Evolutionary conservation across 2,329 filamentous ascomycete genomes (phyloP).

Genomic region (Colletotrichum somersetense): DNA sequence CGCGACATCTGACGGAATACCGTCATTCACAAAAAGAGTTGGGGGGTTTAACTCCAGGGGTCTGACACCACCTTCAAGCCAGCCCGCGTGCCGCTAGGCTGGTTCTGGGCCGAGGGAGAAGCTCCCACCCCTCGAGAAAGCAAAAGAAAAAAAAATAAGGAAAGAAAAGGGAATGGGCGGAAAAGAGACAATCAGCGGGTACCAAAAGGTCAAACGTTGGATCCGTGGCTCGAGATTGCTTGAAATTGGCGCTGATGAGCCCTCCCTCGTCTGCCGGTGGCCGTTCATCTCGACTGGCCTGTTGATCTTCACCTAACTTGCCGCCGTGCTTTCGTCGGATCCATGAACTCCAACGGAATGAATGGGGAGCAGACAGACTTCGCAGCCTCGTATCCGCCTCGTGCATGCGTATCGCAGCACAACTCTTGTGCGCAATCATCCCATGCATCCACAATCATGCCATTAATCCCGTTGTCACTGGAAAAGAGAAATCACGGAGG

Average conservation of each 20-base stretch:
- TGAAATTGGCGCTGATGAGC: slow-evolving; percentile 29
- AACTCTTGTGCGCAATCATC: background rate
- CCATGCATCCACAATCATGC: background rate
- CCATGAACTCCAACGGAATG: slow-evolving; percentile 1
- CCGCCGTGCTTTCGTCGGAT: background rate
- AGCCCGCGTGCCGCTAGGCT: slow-evolving; percentile 11
- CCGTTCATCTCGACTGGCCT: slow-evolving; percentile 36
- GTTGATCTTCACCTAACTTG: slow-evolving; percentile 38
- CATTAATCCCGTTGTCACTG: too few relatives aligned
- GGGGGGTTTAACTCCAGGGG: background rate
- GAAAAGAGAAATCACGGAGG: background rate
- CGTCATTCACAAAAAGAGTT: slow-evolving; percentile 30
- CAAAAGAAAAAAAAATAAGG: background rate
- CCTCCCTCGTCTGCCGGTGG: slow-evolving; percentile 17
- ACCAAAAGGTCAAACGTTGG: slow-evolving; percentile 24
- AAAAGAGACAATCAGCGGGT: slow-evolving; percentile 12
- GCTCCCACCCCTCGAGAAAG: background rate
- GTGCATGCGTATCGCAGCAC: slow-evolving; percentile 1
- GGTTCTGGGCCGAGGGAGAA: slow-evolving; percentile 7
- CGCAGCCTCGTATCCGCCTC: background rate
- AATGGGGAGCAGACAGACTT: background rate
- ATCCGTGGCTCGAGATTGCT: slow-evolving; percentile 35
- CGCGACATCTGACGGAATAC: slow-evolving; percentile 27
- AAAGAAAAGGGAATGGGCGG: background rate
- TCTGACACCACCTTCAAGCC: slow-evolving; percentile 6